A percentile compares a stretch with the other conserved stretches of the same genome.
Conservation (phyloP, 192 early-diverging fungal genomes). For the Powellomyces hirtus region DNA sequence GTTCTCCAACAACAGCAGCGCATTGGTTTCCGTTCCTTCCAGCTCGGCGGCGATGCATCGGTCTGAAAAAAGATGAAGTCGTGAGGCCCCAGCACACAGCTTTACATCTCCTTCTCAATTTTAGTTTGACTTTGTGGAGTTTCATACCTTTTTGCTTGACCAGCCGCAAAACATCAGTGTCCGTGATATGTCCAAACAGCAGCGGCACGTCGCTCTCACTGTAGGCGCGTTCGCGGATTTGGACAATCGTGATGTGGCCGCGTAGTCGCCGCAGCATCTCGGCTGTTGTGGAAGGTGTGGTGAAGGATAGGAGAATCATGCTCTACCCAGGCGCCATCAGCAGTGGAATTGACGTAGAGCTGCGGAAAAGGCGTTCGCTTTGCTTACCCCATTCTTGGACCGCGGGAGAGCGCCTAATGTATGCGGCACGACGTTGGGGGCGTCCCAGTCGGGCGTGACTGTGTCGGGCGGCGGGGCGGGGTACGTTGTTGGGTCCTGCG, state of each 20-base stretch:
- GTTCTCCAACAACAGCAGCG: slow-evolving; percentile 2
- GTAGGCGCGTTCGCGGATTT: slow-evolving; percentile 3
- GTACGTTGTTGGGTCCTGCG: background rate
- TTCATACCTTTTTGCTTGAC: background rate
- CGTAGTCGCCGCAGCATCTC: slow-evolving; percentile 2
- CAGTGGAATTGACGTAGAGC: no score
- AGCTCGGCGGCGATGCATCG: slow-evolving; percentile 1
- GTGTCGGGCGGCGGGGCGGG: background rate
- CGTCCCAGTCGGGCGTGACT: background rate
- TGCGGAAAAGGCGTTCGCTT: no score
- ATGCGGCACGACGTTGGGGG: background rate
- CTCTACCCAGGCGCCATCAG: no score
- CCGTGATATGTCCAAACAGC: slow-evolving; percentile 27
- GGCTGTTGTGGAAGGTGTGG: background rate
- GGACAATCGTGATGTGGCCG: background rate
- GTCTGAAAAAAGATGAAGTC: no score
- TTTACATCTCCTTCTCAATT: no score
- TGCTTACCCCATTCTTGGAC: background rate
- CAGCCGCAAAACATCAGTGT: background rate
- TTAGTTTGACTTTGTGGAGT: no score
- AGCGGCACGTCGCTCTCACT: slow-evolving; percentile 10
- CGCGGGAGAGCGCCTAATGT: background rate
- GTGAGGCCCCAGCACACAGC: no score
- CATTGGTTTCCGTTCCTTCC: slow-evolving; percentile 12
- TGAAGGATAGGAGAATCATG: slow-evolving; percentile 15